Percentiles rank a stretch among this genome's conserved stretches.
Evolutionary conservation across 108 stramenopile species (phyloP).

Genomic region (Skeletonema potamos): DNA sequence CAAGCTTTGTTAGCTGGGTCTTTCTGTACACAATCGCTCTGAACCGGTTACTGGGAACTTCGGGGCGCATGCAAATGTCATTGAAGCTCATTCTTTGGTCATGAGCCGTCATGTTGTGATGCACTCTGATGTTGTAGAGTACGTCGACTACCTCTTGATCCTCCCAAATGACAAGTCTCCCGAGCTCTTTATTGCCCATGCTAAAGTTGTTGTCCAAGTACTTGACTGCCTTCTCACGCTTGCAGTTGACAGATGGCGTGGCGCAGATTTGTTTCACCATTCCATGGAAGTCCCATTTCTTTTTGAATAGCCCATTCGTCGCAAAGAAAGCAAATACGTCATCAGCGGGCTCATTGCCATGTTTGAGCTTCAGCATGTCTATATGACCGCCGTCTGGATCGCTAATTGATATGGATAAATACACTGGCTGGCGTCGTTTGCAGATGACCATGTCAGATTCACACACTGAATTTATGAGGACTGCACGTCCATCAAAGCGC

Average conservation of each 20-base stretch:
- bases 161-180: conserved; percentile 40
- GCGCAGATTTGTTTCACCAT: conserved; percentile 43
- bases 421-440: conserved; percentile 21
- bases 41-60: conserved; percentile 35
- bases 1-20: conserved; percentile 48
- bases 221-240: conserved; percentile 40
- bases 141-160: conserved; percentile 54
- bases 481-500: conserved; percentile 3
- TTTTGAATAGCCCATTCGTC: conserved; percentile 44
- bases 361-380: conserved; percentile 33
- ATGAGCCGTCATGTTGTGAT: conserved; percentile 30
- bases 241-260: conserved; percentile 37
- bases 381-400: conserved; percentile 35
- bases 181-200: conserved; percentile 28
- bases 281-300: conserved; percentile 43
- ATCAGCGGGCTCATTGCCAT: conserved; percentile 50
- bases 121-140: conserved; percentile 30
- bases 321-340: conserved; percentile 41
- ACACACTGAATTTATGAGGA: conserved; percentile 33
- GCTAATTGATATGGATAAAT: conserved; percentile 33
- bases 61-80: conserved; percentile 41
- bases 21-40: conserved; percentile 40
- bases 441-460: conserved; percentile 36
- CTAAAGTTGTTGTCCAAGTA: conserved; percentile 34
- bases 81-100: conserved; percentile 40